Conservation (phyloP, 148 eudicot genomes). For the Dianthus caryophyllus region DNA sequence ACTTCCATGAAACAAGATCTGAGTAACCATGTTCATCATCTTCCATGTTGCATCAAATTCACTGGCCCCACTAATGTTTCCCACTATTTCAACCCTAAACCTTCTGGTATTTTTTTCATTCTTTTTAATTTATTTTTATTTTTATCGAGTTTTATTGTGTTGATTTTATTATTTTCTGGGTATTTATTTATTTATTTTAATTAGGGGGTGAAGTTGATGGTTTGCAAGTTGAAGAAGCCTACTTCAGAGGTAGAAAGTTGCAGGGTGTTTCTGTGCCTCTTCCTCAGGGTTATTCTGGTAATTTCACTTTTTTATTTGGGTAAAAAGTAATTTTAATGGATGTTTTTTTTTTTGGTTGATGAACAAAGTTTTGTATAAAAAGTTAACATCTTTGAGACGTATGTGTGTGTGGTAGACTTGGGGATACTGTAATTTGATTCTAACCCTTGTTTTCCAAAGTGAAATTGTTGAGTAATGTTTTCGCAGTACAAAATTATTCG, state of each 20-base stretch:
- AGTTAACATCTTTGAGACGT: too few species aligned
- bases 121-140: neutral
- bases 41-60: slow-evolving; percentile 85
- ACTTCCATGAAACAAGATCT: slow-evolving; percentile 31
- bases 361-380: too few species aligned
- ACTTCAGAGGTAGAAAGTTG: slow-evolving; percentile 85
- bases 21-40: slow-evolving; percentile 69
- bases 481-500: too few species aligned
- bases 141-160: neutral
- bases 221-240: slow-evolving; percentile 64
- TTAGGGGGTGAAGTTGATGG: slow-evolving; percentile 75
- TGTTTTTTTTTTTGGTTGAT: too few species aligned
- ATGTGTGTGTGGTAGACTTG: too few species aligned
- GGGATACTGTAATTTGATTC: too few species aligned
- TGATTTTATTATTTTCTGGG: neutral
- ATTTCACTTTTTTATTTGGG: neutral
- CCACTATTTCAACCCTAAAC: slow-evolving; percentile 78
- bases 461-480: too few species aligned
- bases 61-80: slow-evolving; percentile 61
- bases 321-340: neutral
- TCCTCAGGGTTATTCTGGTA: slow-evolving; percentile 76
- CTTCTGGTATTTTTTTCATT: slow-evolving; percentile 37
- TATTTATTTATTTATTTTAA: too few species aligned
- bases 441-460: too few species aligned
- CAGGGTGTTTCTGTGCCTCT: slow-evolving; percentile 61